Conservation (phyloP, 306 rosid genomes). For the Malus sieversii region DNA sequence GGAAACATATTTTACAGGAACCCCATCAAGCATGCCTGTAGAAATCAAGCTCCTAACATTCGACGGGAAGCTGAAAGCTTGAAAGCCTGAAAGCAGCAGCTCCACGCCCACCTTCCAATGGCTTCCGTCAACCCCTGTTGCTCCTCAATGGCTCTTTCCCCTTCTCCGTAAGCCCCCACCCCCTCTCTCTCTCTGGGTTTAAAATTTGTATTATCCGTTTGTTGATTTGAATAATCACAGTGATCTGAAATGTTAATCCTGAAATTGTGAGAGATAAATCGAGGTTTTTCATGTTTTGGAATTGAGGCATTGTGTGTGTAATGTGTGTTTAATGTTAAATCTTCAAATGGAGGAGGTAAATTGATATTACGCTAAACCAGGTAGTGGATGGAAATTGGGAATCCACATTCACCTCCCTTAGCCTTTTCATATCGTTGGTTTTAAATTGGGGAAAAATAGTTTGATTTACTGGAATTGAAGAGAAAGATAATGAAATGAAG, state of each 20-base stretch:
- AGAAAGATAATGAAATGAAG: too few relatives aligned
- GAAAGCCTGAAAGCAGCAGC: neutral
- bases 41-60: too few relatives aligned
- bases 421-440: too few relatives aligned
- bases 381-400: neutral
- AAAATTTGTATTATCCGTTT: too few relatives aligned
- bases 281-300: neutral
- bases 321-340: neutral
- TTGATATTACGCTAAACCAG: neutral
- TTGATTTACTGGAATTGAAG: too few relatives aligned
- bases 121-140: conserved; percentile 19
- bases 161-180: conserved; percentile 15
- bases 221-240: neutral
- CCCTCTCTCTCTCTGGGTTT: neutral
- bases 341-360: neutral
- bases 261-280: neutral
- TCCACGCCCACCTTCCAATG: conserved; percentile 7
- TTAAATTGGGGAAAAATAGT: too few relatives aligned
- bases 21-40: too few relatives aligned
- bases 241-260: neutral
- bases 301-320: neutral
- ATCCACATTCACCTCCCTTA: too few relatives aligned
- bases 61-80: too few relatives aligned
- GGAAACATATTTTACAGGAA: too few relatives aligned
- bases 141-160: conserved; percentile 14